Percentiles rank a stretch among this genome's conserved stretches.
Conservation (phyloP, 306 rosid species). For the Urtica urens region DNA sequence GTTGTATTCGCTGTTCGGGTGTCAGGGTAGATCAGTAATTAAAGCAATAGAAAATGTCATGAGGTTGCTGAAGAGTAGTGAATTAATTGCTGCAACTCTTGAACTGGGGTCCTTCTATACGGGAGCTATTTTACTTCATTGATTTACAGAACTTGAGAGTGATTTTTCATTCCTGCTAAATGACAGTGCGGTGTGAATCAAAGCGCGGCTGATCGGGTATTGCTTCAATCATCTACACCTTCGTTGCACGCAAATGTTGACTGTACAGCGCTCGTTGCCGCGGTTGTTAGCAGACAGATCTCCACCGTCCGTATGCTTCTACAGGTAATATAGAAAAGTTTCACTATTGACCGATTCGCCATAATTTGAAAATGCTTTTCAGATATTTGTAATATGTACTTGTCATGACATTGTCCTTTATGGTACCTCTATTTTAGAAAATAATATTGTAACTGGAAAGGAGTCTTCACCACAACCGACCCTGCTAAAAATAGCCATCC, state of each 20-base stretch:
- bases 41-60: no score
- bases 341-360: no score
- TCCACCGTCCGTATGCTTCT: conserved; percentile 55
- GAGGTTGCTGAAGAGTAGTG: neutral
- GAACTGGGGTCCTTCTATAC: no score
- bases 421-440: no score
- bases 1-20: neutral
- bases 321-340: no score
- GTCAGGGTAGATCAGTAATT: neutral
- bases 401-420: no score
- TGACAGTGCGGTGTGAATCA: conserved; percentile 76
- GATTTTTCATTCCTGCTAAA: conserved; percentile 7
- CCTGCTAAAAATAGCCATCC: no score
- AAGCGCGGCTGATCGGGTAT: conserved; percentile 49
- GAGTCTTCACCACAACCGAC: no score
- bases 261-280: conserved; percentile 76
- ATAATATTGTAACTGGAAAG: no score
- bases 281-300: conserved; percentile 80
- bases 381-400: no score
- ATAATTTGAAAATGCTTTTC: no score
- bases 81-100: no score
- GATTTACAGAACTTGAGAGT: conserved; percentile 1
- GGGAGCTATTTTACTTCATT: neutral
- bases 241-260: conserved; percentile 72
- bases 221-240: conserved; percentile 80